A percentile compares a stretch with the other conserved stretches of the same genome.
These are phyloP conservation scores for Candida dajiaensis DNA, from an alignment of 805 yeast genomes.

Conservation along the genomic window DNA sequence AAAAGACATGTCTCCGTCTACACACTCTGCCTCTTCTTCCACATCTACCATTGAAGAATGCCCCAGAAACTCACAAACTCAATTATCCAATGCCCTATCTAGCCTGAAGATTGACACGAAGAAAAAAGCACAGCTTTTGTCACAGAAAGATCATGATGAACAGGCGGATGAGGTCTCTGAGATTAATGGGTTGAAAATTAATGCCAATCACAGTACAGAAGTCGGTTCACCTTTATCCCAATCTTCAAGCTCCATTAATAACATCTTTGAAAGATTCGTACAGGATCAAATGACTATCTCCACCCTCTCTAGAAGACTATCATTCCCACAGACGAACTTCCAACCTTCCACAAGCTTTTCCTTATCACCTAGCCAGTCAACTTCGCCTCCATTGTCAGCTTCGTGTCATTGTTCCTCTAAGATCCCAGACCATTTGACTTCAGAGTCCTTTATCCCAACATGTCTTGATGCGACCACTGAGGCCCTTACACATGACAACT, in stretches of 20 bases:
- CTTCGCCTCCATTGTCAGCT: neutral
- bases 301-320: slow-evolving; percentile 3
- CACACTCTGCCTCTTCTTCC: neutral
- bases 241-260: neutral
- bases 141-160: neutral
- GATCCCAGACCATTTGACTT: slow-evolving; percentile 6
- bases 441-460: slow-evolving; percentile 71
- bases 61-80: neutral
- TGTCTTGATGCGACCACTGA: slow-evolving; percentile 75
- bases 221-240: neutral
- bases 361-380: slow-evolving; percentile 1
- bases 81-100: neutral
- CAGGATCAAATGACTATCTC: slow-evolving; percentile 10
- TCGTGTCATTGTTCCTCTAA: neutral
- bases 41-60: neutral
- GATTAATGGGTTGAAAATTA: neutral
- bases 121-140: neutral
- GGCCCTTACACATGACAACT: slow-evolving; percentile 49
- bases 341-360: slow-evolving; percentile 4
- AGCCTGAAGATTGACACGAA: too few relatives aligned
- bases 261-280: slow-evolving; percentile 16
- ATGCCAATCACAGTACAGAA: neutral
- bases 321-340: slow-evolving; percentile 2
- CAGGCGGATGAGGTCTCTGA: neutral
- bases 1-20: neutral